Evolutionary conservation across 371 early-diverging fungal species (phyloP).

Genomic region (Mucor irregularis): DNA sequence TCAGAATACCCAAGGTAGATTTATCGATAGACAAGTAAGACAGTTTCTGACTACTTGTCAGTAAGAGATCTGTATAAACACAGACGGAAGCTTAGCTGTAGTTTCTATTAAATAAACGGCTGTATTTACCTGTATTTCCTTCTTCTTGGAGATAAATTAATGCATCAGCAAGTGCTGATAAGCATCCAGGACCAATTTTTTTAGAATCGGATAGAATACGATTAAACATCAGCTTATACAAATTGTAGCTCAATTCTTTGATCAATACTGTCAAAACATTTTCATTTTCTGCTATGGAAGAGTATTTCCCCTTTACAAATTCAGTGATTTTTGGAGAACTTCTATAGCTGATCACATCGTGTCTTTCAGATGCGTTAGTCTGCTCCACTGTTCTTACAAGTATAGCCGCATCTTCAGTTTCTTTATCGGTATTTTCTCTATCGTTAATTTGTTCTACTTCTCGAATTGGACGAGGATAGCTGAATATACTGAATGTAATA

Average conservation of each 20-base stretch:
- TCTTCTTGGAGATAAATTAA: conserved; percentile 2
- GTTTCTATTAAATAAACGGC: not conserved
- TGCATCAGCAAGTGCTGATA: not conserved
- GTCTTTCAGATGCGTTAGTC: not conserved
- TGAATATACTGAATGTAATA: not conserved
- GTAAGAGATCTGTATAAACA: not conserved
- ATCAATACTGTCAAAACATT: conserved; percentile 8
- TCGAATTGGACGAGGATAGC: not conserved
- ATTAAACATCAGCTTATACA: conserved; percentile 1
- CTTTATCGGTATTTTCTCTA: not conserved
- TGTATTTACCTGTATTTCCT: conserved; percentile 1
- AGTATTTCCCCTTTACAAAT: not conserved
- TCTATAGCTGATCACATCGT: conserved; percentile 5
- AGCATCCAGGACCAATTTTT: conserved; percentile 2
- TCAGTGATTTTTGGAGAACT: not conserved
- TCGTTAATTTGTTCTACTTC: not conserved
- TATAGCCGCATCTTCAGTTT: not conserved
- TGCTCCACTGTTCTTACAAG: not conserved
- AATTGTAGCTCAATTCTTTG: not conserved
- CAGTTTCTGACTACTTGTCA: conserved; percentile 1
- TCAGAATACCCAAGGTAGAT: not conserved
- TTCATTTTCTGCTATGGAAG: not conserved
- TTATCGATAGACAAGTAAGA: conserved; percentile 1
- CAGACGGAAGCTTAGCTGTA: not conserved
- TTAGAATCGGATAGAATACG: conserved; percentile 2